Percentiles rank a stretch among this genome's conserved stretches.
These are phyloP conservation scores for Pisolithus microcarpus DNA, from an alignment of 768 basidiomycete species.

Conservation along the genomic window DNA sequence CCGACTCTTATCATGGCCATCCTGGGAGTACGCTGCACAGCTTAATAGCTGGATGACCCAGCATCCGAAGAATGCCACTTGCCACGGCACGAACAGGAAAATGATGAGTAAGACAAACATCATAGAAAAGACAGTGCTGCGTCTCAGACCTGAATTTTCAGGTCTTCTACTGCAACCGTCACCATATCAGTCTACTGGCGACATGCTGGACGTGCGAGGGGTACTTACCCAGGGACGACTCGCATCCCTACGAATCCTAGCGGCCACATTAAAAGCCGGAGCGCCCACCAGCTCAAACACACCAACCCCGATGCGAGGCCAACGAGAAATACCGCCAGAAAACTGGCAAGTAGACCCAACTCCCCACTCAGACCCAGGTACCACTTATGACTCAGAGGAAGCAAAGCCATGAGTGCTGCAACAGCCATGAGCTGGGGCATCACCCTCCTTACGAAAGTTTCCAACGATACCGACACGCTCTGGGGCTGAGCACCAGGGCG, in stretches of 20 bases:
- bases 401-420: constrained; percentile 40
- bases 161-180: constrained; percentile 12
- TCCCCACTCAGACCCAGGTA: constrained; percentile 58
- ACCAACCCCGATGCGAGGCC: constrained; percentile 62
- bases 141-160: constrained; percentile 34
- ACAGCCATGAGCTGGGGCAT: constrained; percentile 37
- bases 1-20: constrained; percentile 15
- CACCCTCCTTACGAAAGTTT: constrained; percentile 31
- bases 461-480: constrained; percentile 43
- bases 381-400: constrained; percentile 50
- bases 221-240: constrained; percentile 12
- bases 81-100: constrained; percentile 79
- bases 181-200: not conserved
- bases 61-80: constrained; percentile 81
- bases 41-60: constrained; percentile 74
- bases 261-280: constrained; percentile 43
- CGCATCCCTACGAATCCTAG: constrained; percentile 17
- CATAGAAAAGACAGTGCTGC: constrained; percentile 53
- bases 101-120: constrained; percentile 56
- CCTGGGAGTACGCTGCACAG: constrained; percentile 35
- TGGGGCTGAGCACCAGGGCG: constrained; percentile 30
- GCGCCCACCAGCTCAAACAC: constrained; percentile 48
- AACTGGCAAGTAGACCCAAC: constrained; percentile 29
- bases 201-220: not conserved
- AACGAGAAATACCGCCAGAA: constrained; percentile 51